Base-by-base conservation (phyloP, 2,329 filamentous ascomycete species). In the Botrytis elliptica region DNA sequence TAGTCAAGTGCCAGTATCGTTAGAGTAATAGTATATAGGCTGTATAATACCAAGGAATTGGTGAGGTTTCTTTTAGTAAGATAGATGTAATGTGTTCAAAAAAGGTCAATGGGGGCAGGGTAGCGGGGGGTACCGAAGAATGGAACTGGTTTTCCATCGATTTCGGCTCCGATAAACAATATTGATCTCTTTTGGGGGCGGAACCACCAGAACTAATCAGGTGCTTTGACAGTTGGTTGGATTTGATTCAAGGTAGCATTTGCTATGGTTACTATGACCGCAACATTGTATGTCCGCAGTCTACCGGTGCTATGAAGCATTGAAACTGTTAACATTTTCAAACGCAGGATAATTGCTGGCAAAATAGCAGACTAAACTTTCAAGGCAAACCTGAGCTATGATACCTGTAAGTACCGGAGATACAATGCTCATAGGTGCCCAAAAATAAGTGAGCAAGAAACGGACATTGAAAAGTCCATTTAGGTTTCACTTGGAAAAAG, bases 401-500 rank as follows among this genome's bases (percentile, higher is more conserved):
- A 36, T 52, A 52, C 49, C 22, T 25, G 36, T n/a, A 52, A 67
- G 64, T 52, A 52, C 44, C 44, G 25, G 29, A 68, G 33, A 55
- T 25, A 57, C 65, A 68, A 42, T 38, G 49, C 65, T 68, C 46
- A 55, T 36, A 55, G 46, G 46, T 38, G 65, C 52, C 46, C 42
- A 55, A 57, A 68, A 68, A 29, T 38, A 42, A 42, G 36, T 57
- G 38, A 25, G 40, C 36, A n/a, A 63, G 38, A 63, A 18, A 16
- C 66, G 66, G 66, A 57, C 66, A 57, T 69, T 69, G 18, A 57
- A 52, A 69, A 57, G 66, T 69, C 66, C 49, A 69, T 69, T 69
- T 42, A 69, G 66, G 66, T 69, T 69, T 69, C 66, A 42, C 36
- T 69, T 42, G 49, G 20, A 29, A 69, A 29, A 57, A 57, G 52